phyloP scores from a whole-genome alignment of 441 rosid genomes.

The Pelargonium myrrhifolium region DNA sequence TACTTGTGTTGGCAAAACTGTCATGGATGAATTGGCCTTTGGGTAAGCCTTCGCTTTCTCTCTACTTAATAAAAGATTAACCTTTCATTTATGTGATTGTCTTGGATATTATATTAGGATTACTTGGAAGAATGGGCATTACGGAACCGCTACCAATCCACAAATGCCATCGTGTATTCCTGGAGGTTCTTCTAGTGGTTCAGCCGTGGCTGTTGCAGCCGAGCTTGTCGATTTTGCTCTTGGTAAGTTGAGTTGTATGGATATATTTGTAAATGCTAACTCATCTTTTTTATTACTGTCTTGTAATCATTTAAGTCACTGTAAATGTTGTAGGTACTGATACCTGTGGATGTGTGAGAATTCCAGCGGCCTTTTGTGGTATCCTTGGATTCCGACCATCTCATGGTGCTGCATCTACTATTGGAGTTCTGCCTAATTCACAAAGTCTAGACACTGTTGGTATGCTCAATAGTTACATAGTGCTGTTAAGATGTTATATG shows the following conservation, averaged over 20 bases:
- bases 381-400: slow-evolving; percentile 83
- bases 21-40: slow-evolving; percentile 71
- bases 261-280: slow-evolving; percentile 1
- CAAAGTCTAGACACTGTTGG: slow-evolving; percentile 85
- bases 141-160: slow-evolving; percentile 81
- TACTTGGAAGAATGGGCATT: slow-evolving; percentile 70
- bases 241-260: slow-evolving; percentile 35
- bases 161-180: slow-evolving; percentile 53
- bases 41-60: slow-evolving; percentile 38
- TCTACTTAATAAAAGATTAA: background rate
- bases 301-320: slow-evolving; percentile 1
- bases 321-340: slow-evolving; percentile 57
- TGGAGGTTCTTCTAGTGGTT: slow-evolving; percentile 94
- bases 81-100: slow-evolving; percentile 3
- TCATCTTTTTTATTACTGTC: slow-evolving; percentile 5
- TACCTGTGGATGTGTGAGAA: slow-evolving; percentile 66
- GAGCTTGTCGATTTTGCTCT: slow-evolving; percentile 82
- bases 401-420: slow-evolving; percentile 62
- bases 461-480: slow-evolving; percentile 27
- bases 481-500: slow-evolving; percentile 15
- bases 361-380: slow-evolving; percentile 92
- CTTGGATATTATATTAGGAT: slow-evolving; percentile 37
- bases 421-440: slow-evolving; percentile 73
- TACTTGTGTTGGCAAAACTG: slow-evolving; percentile 83
- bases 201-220: slow-evolving; percentile 89